Conservation (phyloP, 371 early-diverging fungal species). For the Mortierella sp. region DNA sequence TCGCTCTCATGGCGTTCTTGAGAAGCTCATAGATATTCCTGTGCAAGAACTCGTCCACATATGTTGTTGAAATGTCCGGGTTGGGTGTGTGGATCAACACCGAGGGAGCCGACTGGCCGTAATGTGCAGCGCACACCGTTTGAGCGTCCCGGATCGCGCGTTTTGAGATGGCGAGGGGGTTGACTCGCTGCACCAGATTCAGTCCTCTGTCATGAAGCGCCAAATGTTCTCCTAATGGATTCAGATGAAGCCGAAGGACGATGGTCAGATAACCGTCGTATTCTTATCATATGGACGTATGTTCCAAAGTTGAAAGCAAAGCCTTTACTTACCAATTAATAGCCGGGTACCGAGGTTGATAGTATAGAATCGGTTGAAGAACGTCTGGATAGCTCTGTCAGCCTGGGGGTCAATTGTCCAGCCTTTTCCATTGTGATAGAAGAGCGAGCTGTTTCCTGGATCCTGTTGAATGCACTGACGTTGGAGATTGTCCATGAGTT, state of each 20-base stretch:
- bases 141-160: slow-evolving; percentile 77
- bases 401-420: slow-evolving; percentile 47
- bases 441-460: slow-evolving; percentile 18
- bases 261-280: not conserved
- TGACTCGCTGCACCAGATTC: slow-evolving; percentile 71
- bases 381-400: slow-evolving; percentile 49
- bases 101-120: slow-evolving; percentile 63
- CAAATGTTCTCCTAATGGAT: slow-evolving; percentile 72
- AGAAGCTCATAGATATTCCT: slow-evolving; percentile 78
- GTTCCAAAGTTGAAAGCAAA: not conserved
- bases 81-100: slow-evolving; percentile 67
- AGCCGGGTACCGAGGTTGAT: slow-evolving; percentile 55
- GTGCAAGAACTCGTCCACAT: slow-evolving; percentile 75
- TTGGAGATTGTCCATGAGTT: slow-evolving; percentile 41
- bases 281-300: too few species aligned
- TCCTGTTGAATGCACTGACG: slow-evolving; percentile 22
- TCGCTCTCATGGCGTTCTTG: slow-evolving; percentile 71
- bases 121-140: slow-evolving; percentile 64
- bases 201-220: slow-evolving; percentile 68
- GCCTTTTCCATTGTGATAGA: slow-evolving; percentile 37
- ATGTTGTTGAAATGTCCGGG: slow-evolving; percentile 66
- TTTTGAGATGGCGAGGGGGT: slow-evolving; percentile 73
- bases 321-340: slow-evolving; percentile 31
- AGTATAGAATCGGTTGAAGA: slow-evolving; percentile 54
- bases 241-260: not conserved